Base-by-base conservation (phyloP, 1,139 yeast species). In the Casaregolazyma lundiana region DNA sequence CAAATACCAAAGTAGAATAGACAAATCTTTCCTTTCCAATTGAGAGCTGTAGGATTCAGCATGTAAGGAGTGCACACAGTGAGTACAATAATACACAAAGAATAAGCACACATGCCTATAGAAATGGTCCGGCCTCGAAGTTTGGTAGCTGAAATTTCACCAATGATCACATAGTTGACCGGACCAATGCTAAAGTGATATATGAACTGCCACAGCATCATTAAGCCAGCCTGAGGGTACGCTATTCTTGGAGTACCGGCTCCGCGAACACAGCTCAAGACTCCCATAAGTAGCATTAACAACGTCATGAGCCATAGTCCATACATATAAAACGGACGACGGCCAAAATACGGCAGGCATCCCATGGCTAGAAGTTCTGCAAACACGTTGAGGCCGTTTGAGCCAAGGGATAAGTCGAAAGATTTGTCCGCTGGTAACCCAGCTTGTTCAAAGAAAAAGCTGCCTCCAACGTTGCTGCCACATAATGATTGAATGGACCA, bases 21-120 rank as follows among this genome's bases (percentile, higher is more conserved):
- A 1, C 77, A 82, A 9, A 80, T 68, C 59, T 78, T 78, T 34
- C 80, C 83, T 48, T 71, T 69, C 77, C 78, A 71, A 55, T 76
- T 71, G 71, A 77, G 76, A 4, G 72, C 75, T 15, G 73, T 69
- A 2, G 81, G 77, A 59, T 77, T 77, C 57, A 79, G 67, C 79
- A 79, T 71, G 58, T 77, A 75, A 20, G 84, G 83, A 48, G 71
- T 70, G 38, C 73, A 64, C 39, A 76, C 44, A 73, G 62, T 29
- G 70, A 55, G 57, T 51, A 67, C 41, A 74, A 64, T 53, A 75
- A 70, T 43, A 71, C 73, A 35, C 71, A 65, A 3, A 39, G 44
- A 36, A 45, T 49, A 65, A 71, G 73, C 38, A 70, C 56, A 58
- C 69, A 71, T 64, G 3, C 81, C 76, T 53, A 78, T 60, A 54